Percentiles rank a stretch among this genome's conserved stretches.
These are phyloP conservation scores for Friedmanniomyces simplex DNA, from an alignment of 495 filamentous ascomycete genomes.

Conservation along the genomic window DNA sequence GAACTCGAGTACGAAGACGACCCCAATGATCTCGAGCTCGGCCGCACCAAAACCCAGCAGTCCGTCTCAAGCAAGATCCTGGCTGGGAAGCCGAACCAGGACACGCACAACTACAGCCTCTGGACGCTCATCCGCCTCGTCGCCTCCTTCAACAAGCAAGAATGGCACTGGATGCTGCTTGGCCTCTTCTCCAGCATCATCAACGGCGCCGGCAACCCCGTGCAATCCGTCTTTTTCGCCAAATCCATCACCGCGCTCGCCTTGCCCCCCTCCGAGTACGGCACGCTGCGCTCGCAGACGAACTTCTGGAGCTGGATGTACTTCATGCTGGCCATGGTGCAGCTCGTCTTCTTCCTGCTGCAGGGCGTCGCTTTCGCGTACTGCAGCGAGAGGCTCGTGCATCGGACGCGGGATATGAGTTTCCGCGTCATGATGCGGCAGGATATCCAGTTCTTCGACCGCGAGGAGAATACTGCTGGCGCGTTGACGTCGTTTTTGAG, in stretches of 20 bases:
- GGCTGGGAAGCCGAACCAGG: slow-evolving; percentile 40
- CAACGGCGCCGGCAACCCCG: slow-evolving; percentile 74
- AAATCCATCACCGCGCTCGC: slow-evolving; percentile 68
- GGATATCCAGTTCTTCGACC: slow-evolving; percentile 83
- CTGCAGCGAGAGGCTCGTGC: slow-evolving; percentile 73
- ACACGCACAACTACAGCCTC: slow-evolving; percentile 49
- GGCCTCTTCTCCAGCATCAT: slow-evolving; percentile 71
- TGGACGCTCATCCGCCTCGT: slow-evolving; percentile 81
- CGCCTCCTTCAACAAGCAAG: slow-evolving; percentile 67
- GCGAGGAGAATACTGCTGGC: slow-evolving; percentile 72
- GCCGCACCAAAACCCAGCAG: slow-evolving; percentile 53
- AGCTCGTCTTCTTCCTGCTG: slow-evolving; percentile 55
- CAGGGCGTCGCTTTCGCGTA: slow-evolving; percentile 73
- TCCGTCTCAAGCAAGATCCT: slow-evolving; percentile 63
- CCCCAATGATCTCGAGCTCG: slow-evolving; percentile 50
- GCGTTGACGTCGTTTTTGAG: slow-evolving; percentile 76
- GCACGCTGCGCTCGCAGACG: slow-evolving; percentile 50
- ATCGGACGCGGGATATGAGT: slow-evolving; percentile 64
- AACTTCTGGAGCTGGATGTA: slow-evolving; percentile 95
- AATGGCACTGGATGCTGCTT: slow-evolving; percentile 61
- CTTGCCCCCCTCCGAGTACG: slow-evolving; percentile 36
- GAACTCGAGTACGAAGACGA: slow-evolving; percentile 30
- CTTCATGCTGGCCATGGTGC: slow-evolving; percentile 75
- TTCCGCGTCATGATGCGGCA: slow-evolving; percentile 88
- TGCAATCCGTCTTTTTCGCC: slow-evolving; percentile 81